Evolutionary conservation across 2,329 filamentous ascomycete genomes (phyloP), one percentile per base, ranked within the genome.

Genomic region (Plectosphaerella cucumerina): DNA sequence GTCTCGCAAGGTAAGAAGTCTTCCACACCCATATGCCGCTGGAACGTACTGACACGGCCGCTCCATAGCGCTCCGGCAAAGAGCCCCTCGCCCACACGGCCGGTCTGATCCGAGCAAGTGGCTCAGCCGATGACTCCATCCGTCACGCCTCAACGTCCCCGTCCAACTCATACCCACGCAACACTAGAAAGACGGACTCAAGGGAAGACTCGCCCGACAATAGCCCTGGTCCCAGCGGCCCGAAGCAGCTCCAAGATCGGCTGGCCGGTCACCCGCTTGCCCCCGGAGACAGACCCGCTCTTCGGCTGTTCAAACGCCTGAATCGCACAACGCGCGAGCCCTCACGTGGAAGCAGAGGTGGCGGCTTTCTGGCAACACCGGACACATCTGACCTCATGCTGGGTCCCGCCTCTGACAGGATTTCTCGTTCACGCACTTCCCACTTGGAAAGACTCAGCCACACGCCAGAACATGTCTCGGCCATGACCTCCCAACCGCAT

Each of bases 341-440:
- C 35, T 18, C 14, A 14, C 35, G 39, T 18, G 10, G n/a, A 17
- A 18, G n/a, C 17, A 17, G 39, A 11, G 39, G n/a, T 8, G 23
- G 58, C 58, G 53, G 61, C 53, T 62, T 77, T 56, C 70, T 81
- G 18, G 76, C 78, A 14, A 85, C 82, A 0, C 82, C 82, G n/a
- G 81, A 84, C 56, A 71, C 75, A 11, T 77, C 80, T 11, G 80
- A 82, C 51, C 53, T 75, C 4, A n/a, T 23, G 6, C 14, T 34
- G 9, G 55, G 53, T 14, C 54, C 56, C 44, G 48, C 57, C n/a
- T 31, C 26, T 10, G 69, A 68, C 35, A 70, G 70, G 34, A 59
- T 66, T 1, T 62, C 70, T 37, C 70, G 71, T 21, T 61, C 71
- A 48, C 68, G 78, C 53, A 66, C 68, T 23, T 54, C 71, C 33